phyloP scores from a whole-genome alignment of 192 early-diverging fungal species.

The Rhizoclosmatium sp. region DNA sequence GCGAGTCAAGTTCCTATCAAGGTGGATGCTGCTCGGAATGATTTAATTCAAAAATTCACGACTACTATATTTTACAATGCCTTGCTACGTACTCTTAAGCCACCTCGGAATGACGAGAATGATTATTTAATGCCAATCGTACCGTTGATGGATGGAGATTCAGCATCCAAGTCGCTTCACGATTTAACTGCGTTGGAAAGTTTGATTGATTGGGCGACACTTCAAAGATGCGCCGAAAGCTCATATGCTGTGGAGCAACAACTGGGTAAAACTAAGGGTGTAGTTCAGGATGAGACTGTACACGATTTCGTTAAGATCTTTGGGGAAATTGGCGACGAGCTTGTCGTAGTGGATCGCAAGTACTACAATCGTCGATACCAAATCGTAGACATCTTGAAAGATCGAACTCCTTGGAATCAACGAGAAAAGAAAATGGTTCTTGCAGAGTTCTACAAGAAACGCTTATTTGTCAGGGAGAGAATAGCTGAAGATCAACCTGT shows the following conservation, averaged over 20 bases:
- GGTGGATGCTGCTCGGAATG: neutral
- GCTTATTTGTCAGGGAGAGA: conserved; percentile 37
- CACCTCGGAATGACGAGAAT: neutral
- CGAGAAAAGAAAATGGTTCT: conserved; percentile 26
- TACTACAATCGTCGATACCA: conserved; percentile 46
- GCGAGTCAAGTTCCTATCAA: neutral
- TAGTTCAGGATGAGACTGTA: conserved; percentile 1
- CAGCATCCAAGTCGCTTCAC: neutral
- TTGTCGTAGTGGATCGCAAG: conserved; percentile 41
- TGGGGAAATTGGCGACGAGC: conserved; percentile 10
- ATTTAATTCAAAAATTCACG: conserved; percentile 19
- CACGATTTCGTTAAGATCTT: conserved; percentile 11
- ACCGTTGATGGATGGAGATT: neutral
- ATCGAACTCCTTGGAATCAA: conserved; percentile 33
- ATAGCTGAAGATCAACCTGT: conserved; percentile 44
- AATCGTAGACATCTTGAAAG: conserved; percentile 31
- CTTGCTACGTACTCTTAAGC: neutral
- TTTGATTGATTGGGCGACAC: conserved; percentile 13
- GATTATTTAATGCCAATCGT: conserved; percentile 20
- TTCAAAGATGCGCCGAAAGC: neutral
- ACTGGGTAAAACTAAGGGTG: neutral
- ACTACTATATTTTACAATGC: conserved; percentile 18
- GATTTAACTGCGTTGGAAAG: neutral
- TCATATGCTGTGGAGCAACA: conserved; percentile 1
- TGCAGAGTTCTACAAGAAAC: conserved; percentile 42